Base-by-base conservation (phyloP, 495 filamentous ascomycete species). In the Opeltia flavorubescens region DNA sequence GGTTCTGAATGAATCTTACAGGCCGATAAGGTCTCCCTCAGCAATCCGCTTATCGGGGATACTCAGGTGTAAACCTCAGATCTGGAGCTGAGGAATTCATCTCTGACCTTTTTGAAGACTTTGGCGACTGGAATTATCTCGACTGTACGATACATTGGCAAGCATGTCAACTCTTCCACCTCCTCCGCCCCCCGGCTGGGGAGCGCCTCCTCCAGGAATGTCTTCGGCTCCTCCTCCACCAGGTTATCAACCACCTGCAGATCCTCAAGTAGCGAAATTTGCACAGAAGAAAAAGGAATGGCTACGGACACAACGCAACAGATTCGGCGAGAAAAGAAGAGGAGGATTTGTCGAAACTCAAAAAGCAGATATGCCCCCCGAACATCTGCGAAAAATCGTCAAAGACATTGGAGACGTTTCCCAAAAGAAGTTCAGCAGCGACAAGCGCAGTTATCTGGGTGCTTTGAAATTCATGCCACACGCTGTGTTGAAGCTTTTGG, bases 401-500 rank as follows among this genome's bases (percentile, higher is more conserved):
- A 87, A 81, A 65, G 93, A 99, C 65, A 96, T 99, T 59, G 93
- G 93, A 51, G 93, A 99, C 71, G 91, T 99, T 35, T 95, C 89
- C 39, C 93, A 99, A 66, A 95, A 95, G 69, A 99, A 96, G 64
- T 96, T 94, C 70, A 94, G 84, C 58, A 95, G 82, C 59, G 93
- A 99, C 70, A 99, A 99, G 72, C 80, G 93, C 48, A 94, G 86
- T 62, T 99, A 99, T 67, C 75, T 99, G 23, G 93, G 93, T 43
- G 89, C 93, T 35, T 64, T 99, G 51, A 99, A 99, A 66, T 99
- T 94, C 64, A 99, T 99, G 93, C 93, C 93, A 1, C 93, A 99
- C 61, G 93, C 93, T n/a, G 93, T 99, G 8, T 64, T 99, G 67
- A 99, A 99, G 71, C 77, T 99, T 17, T 58, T 99, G 47, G 93